Percentiles rank a stretch among this genome's conserved stretches.
phyloP scores from a whole-genome alignment of 176 grass and related monocot species.

The Lolium rigidum region DNA sequence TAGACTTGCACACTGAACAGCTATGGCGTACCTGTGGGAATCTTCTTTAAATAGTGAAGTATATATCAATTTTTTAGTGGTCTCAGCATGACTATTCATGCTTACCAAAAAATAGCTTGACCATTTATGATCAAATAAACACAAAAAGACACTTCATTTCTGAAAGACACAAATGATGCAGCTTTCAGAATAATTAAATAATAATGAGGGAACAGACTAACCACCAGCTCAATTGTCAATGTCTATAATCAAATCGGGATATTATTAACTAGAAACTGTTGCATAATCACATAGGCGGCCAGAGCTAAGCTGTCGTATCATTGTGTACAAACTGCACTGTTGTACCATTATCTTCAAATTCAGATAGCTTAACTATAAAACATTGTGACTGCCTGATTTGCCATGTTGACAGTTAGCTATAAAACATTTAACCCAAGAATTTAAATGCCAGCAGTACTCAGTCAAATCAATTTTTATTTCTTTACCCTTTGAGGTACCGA shows the following conservation, averaged over 20 bases:
- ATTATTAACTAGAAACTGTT: conserved; percentile 9
- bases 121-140: background rate
- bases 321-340: too few relatives aligned
- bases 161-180: background rate
- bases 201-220: background rate
- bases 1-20: too few relatives aligned
- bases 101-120: too few relatives aligned
- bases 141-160: background rate
- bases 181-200: background rate
- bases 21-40: too few relatives aligned
- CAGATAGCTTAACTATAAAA: too few relatives aligned
- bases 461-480: background rate
- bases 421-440: background rate
- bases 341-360: too few relatives aligned
- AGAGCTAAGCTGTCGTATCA: conserved; percentile 4
- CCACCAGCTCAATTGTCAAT: background rate
- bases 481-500: too few relatives aligned
- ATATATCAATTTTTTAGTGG: too few relatives aligned
- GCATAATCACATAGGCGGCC: background rate
- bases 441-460: background rate
- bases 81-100: too few relatives aligned
- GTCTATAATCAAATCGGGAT: background rate
- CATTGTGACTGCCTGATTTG: too few relatives aligned
- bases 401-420: background rate
- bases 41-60: too few relatives aligned